A percentile compares a stretch with the other conserved stretches of the same genome.
Evolutionary conservation across 2,329 filamentous ascomycete species (phyloP).

Genomic region (Tolypocladium endophyticum): DNA sequence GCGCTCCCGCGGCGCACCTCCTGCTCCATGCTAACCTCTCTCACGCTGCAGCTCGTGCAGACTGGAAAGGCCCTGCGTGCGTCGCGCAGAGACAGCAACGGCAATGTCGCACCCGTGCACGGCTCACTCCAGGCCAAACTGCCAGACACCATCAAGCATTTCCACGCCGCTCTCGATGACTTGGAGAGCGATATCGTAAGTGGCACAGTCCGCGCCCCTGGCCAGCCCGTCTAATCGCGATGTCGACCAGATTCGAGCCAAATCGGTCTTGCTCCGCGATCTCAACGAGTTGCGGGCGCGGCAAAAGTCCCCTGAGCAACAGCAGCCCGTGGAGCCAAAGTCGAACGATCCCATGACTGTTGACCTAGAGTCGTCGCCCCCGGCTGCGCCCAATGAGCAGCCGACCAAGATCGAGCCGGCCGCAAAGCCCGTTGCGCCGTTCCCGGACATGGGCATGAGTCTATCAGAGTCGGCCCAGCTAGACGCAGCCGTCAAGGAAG

Average conservation of each 20-base stretch:
- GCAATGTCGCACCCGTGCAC: conserved; percentile 20
- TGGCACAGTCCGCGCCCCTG: neutral
- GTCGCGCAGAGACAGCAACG: conserved; percentile 33
- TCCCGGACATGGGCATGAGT: conserved; percentile 46
- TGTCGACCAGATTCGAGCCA: conserved; percentile 29
- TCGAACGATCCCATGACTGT: conserved; percentile 24
- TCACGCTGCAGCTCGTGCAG: conserved; percentile 39
- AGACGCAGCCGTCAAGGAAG: conserved; percentile 11
- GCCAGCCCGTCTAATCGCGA: neutral
- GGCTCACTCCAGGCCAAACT: conserved; percentile 29
- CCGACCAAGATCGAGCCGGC: conserved; percentile 21
- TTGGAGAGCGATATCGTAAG: conserved; percentile 48
- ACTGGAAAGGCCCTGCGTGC: conserved; percentile 46
- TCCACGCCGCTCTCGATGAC: conserved; percentile 44
- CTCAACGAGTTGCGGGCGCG: conserved; percentile 28
- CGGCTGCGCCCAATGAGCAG: conserved; percentile 15
- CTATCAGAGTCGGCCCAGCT: conserved; percentile 17
- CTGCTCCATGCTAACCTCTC: conserved; percentile 1
- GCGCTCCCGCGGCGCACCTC: neutral
- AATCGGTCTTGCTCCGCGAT: conserved; percentile 45
- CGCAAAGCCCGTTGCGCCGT: conserved; percentile 37
- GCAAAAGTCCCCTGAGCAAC: conserved; percentile 10
- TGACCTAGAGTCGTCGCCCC: conserved; percentile 24
- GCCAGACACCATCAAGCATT: conserved; percentile 33
- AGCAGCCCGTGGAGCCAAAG: conserved; percentile 21